A percentile compares a stretch with the other conserved stretches of the same genome.
These are phyloP conservation scores for Exobasidium cylindrosporum DNA, from an alignment of 1,284 basidiomycete genomes.

Conservation along the genomic window DNA sequence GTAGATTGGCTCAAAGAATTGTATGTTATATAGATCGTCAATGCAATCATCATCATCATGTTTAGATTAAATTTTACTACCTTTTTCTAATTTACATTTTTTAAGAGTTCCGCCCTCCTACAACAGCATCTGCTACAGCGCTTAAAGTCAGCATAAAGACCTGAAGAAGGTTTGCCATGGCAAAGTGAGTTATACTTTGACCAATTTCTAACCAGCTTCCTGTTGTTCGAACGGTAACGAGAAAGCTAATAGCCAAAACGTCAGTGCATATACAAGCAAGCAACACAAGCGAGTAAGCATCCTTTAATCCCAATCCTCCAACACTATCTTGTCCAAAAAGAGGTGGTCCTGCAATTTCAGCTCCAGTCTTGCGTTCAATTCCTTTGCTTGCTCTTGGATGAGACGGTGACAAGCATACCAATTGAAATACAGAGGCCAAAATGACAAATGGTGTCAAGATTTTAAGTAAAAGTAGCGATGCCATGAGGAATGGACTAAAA, in stretches of 20 bases:
- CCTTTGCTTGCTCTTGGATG: not conserved
- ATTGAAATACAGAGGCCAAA: conserved; percentile 67
- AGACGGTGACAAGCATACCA: conserved; percentile 18
- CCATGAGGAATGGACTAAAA: conserved; percentile 84
- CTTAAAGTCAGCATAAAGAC: conserved; percentile 13
- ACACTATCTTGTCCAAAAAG: conserved; percentile 27
- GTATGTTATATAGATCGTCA: no score
- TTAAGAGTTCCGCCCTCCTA: not conserved
- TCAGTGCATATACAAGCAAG: conserved; percentile 43
- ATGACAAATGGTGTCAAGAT: conserved; percentile 59
- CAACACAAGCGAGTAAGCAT: conserved; percentile 31
- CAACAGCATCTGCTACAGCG: conserved; percentile 5
- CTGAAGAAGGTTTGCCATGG: conserved; percentile 74
- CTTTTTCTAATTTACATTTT: not conserved
- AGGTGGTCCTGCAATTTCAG: conserved; percentile 19
- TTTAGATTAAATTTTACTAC: no score
- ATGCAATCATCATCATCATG: no score
- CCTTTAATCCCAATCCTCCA: conserved; percentile 37
- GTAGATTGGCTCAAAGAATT: no score
- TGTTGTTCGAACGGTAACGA: conserved; percentile 76
- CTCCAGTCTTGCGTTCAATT: conserved; percentile 2
- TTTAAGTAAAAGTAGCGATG: conserved; percentile 63
- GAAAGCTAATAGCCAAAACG: conserved; percentile 69
- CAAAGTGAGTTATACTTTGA: conserved; percentile 82
- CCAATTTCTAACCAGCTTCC: conserved; percentile 89